A percentile compares a stretch with the other conserved stretches of the same genome.
Evolutionary conservation across 768 basidiomycete genomes (phyloP).

Genomic region (Mycena epipterygia): DNA sequence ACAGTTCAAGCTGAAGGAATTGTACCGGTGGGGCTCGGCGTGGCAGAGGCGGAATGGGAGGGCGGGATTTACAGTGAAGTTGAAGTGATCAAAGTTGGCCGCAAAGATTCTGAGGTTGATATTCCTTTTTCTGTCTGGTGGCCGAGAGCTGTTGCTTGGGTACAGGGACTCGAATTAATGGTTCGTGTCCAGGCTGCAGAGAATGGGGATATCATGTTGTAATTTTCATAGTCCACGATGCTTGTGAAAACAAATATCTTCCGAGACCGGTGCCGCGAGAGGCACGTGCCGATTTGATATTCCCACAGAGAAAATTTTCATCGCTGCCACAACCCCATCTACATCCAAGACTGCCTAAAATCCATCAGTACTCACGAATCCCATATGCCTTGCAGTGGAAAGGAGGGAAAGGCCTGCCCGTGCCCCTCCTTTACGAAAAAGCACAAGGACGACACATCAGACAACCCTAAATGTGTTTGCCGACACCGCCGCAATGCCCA

Average conservation of each 20-base stretch:
- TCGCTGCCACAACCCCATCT: not conserved
- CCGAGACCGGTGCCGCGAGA: too few relatives aligned
- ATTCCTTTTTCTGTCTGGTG: constrained; percentile 1
- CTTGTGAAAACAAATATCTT: too few relatives aligned
- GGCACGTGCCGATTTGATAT: not conserved
- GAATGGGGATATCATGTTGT: not conserved
- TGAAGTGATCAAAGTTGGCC: not conserved
- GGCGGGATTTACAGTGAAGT: not conserved
- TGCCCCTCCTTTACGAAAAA: not conserved
- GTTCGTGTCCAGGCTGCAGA: not conserved
- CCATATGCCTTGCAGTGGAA: not conserved
- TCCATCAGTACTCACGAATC: not conserved
- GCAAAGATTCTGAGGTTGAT: not conserved
- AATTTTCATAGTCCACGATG: not conserved
- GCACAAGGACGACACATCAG: not conserved
- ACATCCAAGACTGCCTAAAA: too few relatives aligned
- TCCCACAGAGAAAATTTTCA: not conserved
- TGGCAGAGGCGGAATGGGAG: constrained; percentile 3
- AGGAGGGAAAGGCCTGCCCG: not conserved
- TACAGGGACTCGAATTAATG: not conserved
- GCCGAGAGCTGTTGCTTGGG: not conserved
- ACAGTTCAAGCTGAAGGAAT: not conserved
- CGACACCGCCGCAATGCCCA: not conserved
- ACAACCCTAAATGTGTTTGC: not conserved
- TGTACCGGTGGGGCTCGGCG: not conserved